These are phyloP conservation scores for Pinus tabuliformis DNA, from an alignment of 75 land plant species.

Conservation along the genomic window DNA sequence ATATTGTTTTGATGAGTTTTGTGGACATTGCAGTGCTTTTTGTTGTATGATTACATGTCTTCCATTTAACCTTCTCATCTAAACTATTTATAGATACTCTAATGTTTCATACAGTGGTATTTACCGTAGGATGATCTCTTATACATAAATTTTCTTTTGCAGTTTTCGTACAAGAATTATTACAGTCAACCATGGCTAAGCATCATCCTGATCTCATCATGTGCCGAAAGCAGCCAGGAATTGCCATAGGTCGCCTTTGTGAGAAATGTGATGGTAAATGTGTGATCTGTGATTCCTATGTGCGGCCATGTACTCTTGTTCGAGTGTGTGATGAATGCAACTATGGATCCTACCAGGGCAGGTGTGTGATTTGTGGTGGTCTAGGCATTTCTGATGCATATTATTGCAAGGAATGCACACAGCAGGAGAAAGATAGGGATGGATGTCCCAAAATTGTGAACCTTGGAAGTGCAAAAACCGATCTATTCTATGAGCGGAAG, in stretches of 20 bases:
- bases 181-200: slow-evolving; percentile 46
- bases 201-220: slow-evolving; percentile 80
- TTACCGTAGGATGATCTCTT: too few species aligned
- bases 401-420: slow-evolving; percentile 81
- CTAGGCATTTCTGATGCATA: slow-evolving; percentile 72
- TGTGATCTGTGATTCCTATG: slow-evolving; percentile 73
- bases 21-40: too few species aligned
- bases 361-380: slow-evolving; percentile 76
- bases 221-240: slow-evolving; percentile 82
- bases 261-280: slow-evolving; percentile 81
- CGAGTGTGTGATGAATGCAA: slow-evolving; percentile 72
- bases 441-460: slow-evolving; percentile 79
- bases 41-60: too few species aligned
- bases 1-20: too few species aligned
- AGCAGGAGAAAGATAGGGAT: slow-evolving; percentile 78
- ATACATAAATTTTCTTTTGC: too few species aligned
- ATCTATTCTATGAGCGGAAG: slow-evolving; percentile 72
- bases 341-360: slow-evolving; percentile 69
- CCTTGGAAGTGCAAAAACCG: slow-evolving; percentile 73
- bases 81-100: too few species aligned
- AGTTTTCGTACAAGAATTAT: too few species aligned
- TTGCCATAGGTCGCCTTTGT: slow-evolving; percentile 71
- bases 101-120: too few species aligned
- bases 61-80: too few species aligned
- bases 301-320: slow-evolving; percentile 70